Conservation (phyloP, 805 yeast genomes). For the Kodamaea sagamina region DNA sequence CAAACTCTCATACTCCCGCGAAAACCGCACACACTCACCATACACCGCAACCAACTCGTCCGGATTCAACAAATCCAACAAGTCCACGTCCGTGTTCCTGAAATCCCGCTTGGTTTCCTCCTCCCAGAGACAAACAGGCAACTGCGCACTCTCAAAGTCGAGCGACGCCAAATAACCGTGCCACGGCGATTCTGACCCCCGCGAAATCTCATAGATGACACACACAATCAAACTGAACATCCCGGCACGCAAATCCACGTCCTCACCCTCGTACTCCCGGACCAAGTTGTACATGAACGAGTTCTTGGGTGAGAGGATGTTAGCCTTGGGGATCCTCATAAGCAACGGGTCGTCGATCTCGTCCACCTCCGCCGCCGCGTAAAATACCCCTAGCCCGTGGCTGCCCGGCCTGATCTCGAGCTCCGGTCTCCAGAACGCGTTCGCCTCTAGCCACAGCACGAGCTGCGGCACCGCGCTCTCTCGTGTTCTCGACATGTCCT, state of each 20-base stretch:
- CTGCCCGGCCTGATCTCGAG: slow-evolving; percentile 49
- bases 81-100: slow-evolving; percentile 61
- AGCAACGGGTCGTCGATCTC: slow-evolving; percentile 41
- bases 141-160: slow-evolving; percentile 33
- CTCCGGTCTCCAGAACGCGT: slow-evolving; percentile 55
- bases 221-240: slow-evolving; percentile 67
- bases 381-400: slow-evolving; percentile 71
- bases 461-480: slow-evolving; percentile 4
- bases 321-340: slow-evolving; percentile 61
- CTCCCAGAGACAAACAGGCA: slow-evolving; percentile 71
- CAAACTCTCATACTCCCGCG: slow-evolving; percentile 27
- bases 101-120: slow-evolving; percentile 48
- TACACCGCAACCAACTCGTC: slow-evolving; percentile 44
- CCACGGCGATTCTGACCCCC: slow-evolving; percentile 80
- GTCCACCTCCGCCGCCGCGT: slow-evolving; percentile 31
- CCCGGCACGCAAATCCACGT: slow-evolving; percentile 50
- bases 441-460: slow-evolving; percentile 56
- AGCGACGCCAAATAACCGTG: slow-evolving; percentile 59
- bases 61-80: slow-evolving; percentile 58
- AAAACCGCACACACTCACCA: slow-evolving; percentile 44
- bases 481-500: slow-evolving; percentile 14
- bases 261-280: slow-evolving; percentile 44
- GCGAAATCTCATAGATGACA: slow-evolving; percentile 66
- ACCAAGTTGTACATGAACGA: slow-evolving; percentile 67
- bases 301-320: slow-evolving; percentile 58